Evolutionary conservation across 306 rosid species (phyloP).

Genomic region (Benincasa hispida): DNA sequence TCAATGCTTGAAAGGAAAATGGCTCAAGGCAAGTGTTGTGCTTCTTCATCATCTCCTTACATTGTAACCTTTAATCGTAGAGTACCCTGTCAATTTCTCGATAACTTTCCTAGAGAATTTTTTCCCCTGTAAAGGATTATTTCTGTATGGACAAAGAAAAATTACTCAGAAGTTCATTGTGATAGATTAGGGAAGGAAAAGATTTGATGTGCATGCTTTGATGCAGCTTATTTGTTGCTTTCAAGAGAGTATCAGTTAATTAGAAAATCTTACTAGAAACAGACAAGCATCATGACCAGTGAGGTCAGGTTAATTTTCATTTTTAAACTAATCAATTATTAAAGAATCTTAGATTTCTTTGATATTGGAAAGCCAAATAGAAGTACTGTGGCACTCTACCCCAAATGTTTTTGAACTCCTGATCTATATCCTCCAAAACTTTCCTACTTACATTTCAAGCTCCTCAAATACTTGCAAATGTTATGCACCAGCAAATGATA

Average conservation of each 20-base stretch:
- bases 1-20: slow-evolving; percentile 93
- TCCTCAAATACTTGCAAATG: not conserved
- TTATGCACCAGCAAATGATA: not conserved
- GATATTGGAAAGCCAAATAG: not conserved
- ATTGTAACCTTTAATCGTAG: not conserved
- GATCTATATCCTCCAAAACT: not conserved
- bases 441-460: not conserved
- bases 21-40: slow-evolving; percentile 59
- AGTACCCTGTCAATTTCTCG: not conserved
- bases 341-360: not conserved
- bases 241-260: not conserved
- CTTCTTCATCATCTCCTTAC: not conserved
- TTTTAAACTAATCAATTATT: not conserved
- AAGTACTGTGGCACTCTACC: not conserved
- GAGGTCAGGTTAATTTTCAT: not conserved
- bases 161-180: not conserved
- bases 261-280: not conserved
- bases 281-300: not conserved
- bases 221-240: not conserved
- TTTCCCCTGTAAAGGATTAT: not conserved
- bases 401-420: not conserved
- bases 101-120: not conserved
- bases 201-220: not conserved
- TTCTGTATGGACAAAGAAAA: not conserved
- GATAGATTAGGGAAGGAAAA: not conserved